Conservation (phyloP, 257 asterid species). For the Scutellaria barbata region DNA sequence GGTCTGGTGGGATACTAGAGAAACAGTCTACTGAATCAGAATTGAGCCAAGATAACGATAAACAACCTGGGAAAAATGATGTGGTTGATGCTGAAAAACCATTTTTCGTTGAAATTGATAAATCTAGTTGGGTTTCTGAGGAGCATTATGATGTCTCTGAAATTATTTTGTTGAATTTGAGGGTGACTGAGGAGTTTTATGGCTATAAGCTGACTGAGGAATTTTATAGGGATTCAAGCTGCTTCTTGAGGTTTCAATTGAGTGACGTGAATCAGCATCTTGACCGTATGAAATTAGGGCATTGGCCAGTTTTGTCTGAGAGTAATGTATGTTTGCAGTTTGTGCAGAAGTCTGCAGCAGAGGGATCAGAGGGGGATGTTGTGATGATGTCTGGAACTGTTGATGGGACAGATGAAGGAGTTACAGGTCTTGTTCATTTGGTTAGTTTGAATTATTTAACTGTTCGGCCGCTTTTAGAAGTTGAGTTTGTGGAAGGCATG, state of each 20-base stretch:
- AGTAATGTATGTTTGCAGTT: constrained; percentile 58
- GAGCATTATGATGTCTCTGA: constrained; percentile 81
- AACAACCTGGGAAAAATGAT: constrained; percentile 34
- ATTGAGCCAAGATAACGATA: constrained; percentile 33
- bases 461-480: constrained; percentile 63
- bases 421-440: constrained; percentile 84
- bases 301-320: constrained; percentile 83
- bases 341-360: constrained; percentile 47
- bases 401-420: constrained; percentile 87
- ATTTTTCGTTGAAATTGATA: constrained; percentile 63
- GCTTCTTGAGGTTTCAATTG: constrained; percentile 67
- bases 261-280: constrained; percentile 64
- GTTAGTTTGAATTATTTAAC: constrained; percentile 78
- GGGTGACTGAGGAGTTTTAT: constrained; percentile 52
- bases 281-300: constrained; percentile 78
- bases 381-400: constrained; percentile 70
- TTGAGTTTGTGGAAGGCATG: constrained; percentile 43
- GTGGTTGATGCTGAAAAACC: constrained; percentile 44
- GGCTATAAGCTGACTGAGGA: constrained; percentile 56
- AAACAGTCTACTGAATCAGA: constrained; percentile 42
- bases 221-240: constrained; percentile 51
- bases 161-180: constrained; percentile 67
- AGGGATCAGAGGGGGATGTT: constrained; percentile 50
- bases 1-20: constrained; percentile 58
- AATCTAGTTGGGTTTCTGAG: constrained; percentile 60